Evolutionary conservation across 345 rosid genomes (phyloP), one percentile per base, ranked within the genome.

Genomic region (Barbarea vulgaris): DNA sequence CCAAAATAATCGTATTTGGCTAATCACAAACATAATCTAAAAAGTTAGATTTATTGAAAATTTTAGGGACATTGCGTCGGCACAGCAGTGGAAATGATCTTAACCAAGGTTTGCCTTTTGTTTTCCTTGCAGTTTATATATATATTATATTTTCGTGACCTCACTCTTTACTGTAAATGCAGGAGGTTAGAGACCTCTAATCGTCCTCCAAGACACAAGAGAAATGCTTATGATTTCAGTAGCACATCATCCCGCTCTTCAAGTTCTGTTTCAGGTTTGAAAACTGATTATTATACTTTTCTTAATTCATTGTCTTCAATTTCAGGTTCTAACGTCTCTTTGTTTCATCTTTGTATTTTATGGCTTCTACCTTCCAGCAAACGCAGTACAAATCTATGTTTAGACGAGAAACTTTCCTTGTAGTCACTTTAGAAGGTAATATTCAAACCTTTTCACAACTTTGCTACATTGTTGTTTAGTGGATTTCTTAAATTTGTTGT

Each of bases 341-440:
- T 58, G 34, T 22, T 13, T 57, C 67, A 65, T 9, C 27, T 24
- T 69, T 28, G 62, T 33, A 25, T 19, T 63, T 50, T 77, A 27
- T 66, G 61, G 67, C 60, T 74, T 76, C 21, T 77, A 90, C 93
- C 81, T 72, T 67, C 79, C 48, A 69, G 73, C 44, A 91, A 79
- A 81, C 88, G 89, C 42, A 39, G 75, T 17, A 80, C 82, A 77
- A 84, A 83, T 80, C 88, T 93, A 90, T 90, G 93, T 21, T 90
- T 92, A 22, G 89, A 88, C 61, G 93, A 90, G 81, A 92, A 85
- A 80, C 76, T 81, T 56, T 92, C 92, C 80, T 61, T 95, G 19
- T 88, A 85, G 52, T 87, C 99, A 57, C 93, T 95, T 65, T 84
- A 85, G 86, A 89, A 95, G 97, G 99, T n/a, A n/a, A n/a, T n/a